Base-by-base conservation (phyloP, 192 early-diverging fungal species). In the Backusella tarrabulga region DNA sequence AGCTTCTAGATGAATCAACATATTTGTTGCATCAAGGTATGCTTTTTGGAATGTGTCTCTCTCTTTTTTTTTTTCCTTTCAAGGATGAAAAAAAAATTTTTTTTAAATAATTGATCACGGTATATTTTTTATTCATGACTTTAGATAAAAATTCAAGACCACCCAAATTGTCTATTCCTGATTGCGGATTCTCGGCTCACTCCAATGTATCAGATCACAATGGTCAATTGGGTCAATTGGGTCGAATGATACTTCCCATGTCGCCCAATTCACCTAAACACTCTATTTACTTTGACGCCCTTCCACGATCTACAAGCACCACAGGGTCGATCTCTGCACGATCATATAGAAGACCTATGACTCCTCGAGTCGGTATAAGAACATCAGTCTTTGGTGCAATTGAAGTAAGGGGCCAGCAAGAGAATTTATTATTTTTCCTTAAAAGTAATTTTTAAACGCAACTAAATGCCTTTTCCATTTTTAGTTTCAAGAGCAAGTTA, bases 351-450 rank as follows among this genome's bases (percentile, higher is more conserved):
- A 66, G 38, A 12, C 67, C 81, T 11, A 71, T 83, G 42, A 73
- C 81, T 4, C 81, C 81, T 23, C 73, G 78, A 67, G 60, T 75
- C 34, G 80, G 84, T 35, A 81, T 83, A 34, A 75, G 87, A 67
- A 81, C 88, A 44, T 87, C 87, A 7, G 73, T 89, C 6, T 81
- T 89, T 71, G 79, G 85, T 35, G 88, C 88, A 2, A 80, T 89
- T 12, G 88, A 89, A 80, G 85, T 86, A 79, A 70, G 44, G 44
- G 71, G 15, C 32, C 3, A 68, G 15, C 26, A 32, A 68, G 67
- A 68, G 67, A 68, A 68, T 60, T 60, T 26, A 60, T 67, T 36
- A 15, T 75, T 41, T 68, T 66, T 75, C 26, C 17, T 46, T 46
- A 34, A 44, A 50, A 19, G 21, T 34, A 2, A 34, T 23, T 72